Base-by-base conservation (phyloP, 176 grass and related monocot genomes). In the Avena sativa region DNA sequence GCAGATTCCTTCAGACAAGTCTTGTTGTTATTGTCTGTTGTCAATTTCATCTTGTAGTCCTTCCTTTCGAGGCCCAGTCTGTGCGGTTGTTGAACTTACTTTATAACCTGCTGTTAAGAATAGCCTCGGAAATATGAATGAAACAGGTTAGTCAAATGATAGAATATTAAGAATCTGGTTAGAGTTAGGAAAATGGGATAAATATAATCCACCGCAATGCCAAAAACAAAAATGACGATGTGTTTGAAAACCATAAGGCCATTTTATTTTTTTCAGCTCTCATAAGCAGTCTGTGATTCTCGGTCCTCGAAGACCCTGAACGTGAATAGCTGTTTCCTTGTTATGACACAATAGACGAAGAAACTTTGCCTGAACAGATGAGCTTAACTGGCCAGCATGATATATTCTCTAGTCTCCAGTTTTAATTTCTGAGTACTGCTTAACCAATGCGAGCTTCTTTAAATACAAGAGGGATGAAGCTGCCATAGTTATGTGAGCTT, bases 1-100 rank as follows among this genome's bases (percentile, higher is more conserved):
- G 85, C 65, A 78, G 87, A 88, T 89, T 87, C 91, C 87, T 87
- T 10, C 47, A 79, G 91, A 90, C 36, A 79, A 57, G 71, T 69
- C 76, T 67, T 85, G 81, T 46, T 72, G 75, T 79, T 88, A 83
- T 79, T 83, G 44, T 70, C 67, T 84, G 6, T 90, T 88, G 38
- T 85, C 76, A 68, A 88, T 77, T 85, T 91, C 51, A 89, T 93
- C 28, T 30, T 30, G 28, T 30, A 30, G 28, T 30, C 28, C 28
- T 30, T 30, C 28, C 28, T 66, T 30, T 15, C 2, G 26, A 66
- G 63, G 26, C 12, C 15, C 63, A 3, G 63, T 32, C 28, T 15
- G 63, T 15, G 63, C 0, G 12, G 28, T 30, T 65, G 25, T 20
- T 60, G 9, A 61, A 61, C 3, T 61, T 61, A 61, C 2, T 61